phyloP scores from a whole-genome alignment of 2,329 filamentous ascomycete species.

The Paecilomyces formosus region DNA sequence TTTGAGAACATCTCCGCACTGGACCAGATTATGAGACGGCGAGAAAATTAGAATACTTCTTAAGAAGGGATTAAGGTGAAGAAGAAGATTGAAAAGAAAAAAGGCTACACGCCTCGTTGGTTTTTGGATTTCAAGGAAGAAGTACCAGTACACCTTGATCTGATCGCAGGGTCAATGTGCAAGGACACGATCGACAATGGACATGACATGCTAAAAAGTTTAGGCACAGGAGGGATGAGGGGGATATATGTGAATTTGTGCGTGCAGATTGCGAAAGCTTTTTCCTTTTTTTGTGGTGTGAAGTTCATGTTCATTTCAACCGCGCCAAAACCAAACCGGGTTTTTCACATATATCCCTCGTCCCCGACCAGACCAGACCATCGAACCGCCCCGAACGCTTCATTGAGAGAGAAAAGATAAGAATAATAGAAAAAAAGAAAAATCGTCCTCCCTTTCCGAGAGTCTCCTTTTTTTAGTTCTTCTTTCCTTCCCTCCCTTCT shows the following conservation, averaged over 20 bases:
- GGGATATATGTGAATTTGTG: not conserved
- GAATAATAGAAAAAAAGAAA: conserved; percentile 16
- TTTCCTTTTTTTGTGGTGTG: not conserved
- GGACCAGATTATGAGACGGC: too few relatives aligned
- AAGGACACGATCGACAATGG: not conserved
- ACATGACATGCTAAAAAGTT: conserved; percentile 1
- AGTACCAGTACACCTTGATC: conserved; percentile 1
- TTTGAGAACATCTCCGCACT: too few relatives aligned
- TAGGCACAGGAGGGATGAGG: not conserved
- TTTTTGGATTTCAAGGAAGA: not conserved
- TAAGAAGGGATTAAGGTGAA: not conserved
- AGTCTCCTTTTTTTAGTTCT: conserved; percentile 1
- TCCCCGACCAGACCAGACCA: conserved; percentile 1
- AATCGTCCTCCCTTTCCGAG: conserved; percentile 1
- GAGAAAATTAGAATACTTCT: too few relatives aligned
- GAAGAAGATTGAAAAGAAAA: not conserved
- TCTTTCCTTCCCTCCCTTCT: conserved; percentile 2
- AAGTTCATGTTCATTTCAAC: not conserved
- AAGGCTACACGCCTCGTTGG: conserved; percentile 1
- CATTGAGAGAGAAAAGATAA: conserved; percentile 19
- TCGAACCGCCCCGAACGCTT: not conserved
- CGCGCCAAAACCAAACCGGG: not conserved
- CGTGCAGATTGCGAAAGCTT: not conserved
- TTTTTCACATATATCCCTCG: not conserved
- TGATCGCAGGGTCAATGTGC: not conserved